Conservation (phyloP, 768 basidiomycete genomes). For the Agaricus blazei region DNA sequence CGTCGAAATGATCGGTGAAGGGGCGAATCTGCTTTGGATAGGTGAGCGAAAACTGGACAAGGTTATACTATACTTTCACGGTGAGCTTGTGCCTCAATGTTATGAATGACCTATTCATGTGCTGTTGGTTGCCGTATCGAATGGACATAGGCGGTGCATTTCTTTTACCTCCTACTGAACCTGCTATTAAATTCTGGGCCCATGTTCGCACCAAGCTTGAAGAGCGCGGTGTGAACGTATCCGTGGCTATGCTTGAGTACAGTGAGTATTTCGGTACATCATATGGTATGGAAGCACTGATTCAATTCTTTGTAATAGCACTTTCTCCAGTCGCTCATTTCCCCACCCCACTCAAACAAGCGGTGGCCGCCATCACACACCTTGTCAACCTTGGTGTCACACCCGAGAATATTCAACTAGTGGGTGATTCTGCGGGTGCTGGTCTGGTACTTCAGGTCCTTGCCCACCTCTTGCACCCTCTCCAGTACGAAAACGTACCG, state of each 20-base stretch:
- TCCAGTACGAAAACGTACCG: constrained; percentile 15
- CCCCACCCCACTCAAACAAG: constrained; percentile 26
- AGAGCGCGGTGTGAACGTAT: constrained; percentile 11
- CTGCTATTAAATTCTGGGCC: constrained; percentile 8
- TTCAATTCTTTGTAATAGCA: constrained; percentile 14
- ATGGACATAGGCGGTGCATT: no score
- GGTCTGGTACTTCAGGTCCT: constrained; percentile 25
- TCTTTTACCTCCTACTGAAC: constrained; percentile 9
- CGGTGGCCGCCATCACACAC: constrained; percentile 21
- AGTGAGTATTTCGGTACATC: constrained; percentile 8
- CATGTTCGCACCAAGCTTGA: constrained; percentile 10
- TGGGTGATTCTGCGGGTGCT: constrained; percentile 33
- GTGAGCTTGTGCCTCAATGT: no score
- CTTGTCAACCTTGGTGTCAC: constrained; percentile 23
- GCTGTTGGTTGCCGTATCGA: no score
- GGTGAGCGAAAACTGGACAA: no score
- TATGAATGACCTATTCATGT: no score
- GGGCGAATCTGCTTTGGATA: no score
- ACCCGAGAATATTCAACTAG: constrained; percentile 26
- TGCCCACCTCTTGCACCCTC: constrained; percentile 27
- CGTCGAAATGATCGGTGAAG: no score
- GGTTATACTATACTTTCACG: no score
- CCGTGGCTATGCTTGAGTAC: constrained; percentile 15
- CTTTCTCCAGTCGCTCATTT: constrained; percentile 20
- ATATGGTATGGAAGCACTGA: neutral